Percentiles rank a stretch among this genome's conserved stretches.
phyloP scores from a whole-genome alignment of 1,284 basidiomycete genomes.

The Malassezia sp. region DNA sequence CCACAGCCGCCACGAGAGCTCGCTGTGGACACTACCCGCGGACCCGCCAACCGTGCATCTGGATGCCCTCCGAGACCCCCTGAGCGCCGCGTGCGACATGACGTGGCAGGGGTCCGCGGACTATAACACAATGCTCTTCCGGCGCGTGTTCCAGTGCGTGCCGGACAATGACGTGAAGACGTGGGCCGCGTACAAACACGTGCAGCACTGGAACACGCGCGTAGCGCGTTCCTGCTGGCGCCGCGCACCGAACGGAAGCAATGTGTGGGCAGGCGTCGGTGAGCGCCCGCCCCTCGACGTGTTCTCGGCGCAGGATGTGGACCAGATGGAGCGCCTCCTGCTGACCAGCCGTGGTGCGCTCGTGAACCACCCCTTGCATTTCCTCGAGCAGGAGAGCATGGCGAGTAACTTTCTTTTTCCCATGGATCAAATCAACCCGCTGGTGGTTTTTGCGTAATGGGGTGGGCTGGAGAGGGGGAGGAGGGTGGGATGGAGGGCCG shows the following conservation, averaged over 20 bases:
- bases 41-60: no score
- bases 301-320: constrained; percentile 28
- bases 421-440: constrained; percentile 37
- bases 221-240: constrained; percentile 16
- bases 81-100: constrained; percentile 21
- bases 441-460: constrained; percentile 17
- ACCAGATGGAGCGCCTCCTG: constrained; percentile 37
- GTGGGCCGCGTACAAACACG: constrained; percentile 43
- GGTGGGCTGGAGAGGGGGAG: no score
- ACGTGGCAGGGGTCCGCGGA: constrained; percentile 36
- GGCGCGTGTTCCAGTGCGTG: constrained; percentile 42
- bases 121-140: constrained; percentile 42
- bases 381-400: constrained; percentile 39
- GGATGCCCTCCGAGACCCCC: not conserved
- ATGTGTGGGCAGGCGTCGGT: not conserved
- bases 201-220: constrained; percentile 27
- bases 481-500: no score
- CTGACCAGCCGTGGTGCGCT: constrained; percentile 30
- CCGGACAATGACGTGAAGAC: constrained; percentile 44
- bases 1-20: no score
- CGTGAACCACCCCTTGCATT: constrained; percentile 35
- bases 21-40: no score
- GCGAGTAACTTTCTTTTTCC: constrained; percentile 37
- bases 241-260: not conserved
- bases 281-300: constrained; percentile 4